Evolutionary conservation across 1,139 yeast genomes (phyloP).

Genomic region (Meyerozyma smithsonii): DNA sequence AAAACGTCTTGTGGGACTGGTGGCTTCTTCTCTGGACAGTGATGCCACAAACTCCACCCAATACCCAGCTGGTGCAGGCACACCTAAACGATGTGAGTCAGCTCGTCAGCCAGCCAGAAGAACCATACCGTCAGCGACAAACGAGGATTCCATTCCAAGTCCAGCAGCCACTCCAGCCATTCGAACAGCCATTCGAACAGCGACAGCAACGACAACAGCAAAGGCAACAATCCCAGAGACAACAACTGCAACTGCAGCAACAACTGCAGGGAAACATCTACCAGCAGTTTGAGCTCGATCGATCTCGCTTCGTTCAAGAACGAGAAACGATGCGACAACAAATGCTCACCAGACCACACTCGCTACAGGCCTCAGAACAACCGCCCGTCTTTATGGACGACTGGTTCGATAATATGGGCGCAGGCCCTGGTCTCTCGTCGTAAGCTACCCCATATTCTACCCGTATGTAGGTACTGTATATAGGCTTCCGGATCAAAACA

Average conservation of each 20-base stretch:
- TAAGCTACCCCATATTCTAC: not conserved
- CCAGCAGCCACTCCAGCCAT: not conserved
- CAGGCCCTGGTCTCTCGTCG: not conserved
- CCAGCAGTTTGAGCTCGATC: not conserved
- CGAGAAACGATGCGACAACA: not conserved
- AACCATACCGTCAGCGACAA: not conserved
- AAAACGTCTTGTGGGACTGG: not conserved
- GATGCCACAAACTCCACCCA: not conserved
- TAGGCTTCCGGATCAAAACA: conserved; percentile 1
- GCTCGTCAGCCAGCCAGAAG: not conserved
- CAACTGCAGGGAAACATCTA: not conserved
- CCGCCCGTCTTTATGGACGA: not conserved
- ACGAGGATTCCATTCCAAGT: not conserved
- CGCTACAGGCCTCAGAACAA: not conserved
- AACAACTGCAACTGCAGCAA: not conserved
- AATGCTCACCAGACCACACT: not conserved
- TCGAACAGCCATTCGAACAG: too few relatives aligned
- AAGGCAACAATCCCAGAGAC: not conserved
- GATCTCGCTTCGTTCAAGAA: not conserved
- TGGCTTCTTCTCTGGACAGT: conserved; percentile 1
- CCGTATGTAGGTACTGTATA: not conserved
- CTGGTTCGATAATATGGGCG: not conserved
- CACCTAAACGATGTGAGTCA: not conserved
- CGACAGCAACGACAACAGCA: too few relatives aligned
- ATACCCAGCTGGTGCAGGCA: not conserved